Percentiles rank a stretch among this genome's conserved stretches.
These are phyloP conservation scores for Bertia moriformis DNA, from an alignment of 2,329 filamentous ascomycete genomes.

Conservation along the genomic window DNA sequence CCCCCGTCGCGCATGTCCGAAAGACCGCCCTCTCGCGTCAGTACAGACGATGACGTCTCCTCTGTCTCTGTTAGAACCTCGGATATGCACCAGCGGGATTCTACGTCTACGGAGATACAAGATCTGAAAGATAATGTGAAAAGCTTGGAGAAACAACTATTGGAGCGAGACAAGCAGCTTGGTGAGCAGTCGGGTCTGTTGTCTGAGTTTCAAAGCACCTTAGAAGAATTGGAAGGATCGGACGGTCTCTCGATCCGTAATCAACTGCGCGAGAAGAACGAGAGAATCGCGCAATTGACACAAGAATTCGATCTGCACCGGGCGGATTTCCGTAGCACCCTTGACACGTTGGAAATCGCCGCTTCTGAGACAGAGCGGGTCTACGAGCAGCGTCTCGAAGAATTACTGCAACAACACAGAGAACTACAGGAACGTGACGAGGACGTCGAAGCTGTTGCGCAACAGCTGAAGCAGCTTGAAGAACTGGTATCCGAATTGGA, in stretches of 20 bases:
- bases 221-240: constrained; percentile 17
- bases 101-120: not conserved
- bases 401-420: constrained; percentile 42
- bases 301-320: constrained; percentile 54
- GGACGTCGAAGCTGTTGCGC: constrained; percentile 51
- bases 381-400: constrained; percentile 51
- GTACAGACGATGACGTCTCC: not conserved
- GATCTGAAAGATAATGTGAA: constrained; percentile 30
- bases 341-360: constrained; percentile 54
- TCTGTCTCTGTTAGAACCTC: not conserved
- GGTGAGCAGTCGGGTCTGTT: constrained; percentile 46
- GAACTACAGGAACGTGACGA: constrained; percentile 45
- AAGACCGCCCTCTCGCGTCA: not conserved
- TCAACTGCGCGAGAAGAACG: constrained; percentile 51
- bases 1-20: not conserved
- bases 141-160: constrained; percentile 34
- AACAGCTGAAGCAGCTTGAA: constrained; percentile 53
- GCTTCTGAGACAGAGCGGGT: constrained; percentile 54
- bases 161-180: constrained; percentile 46
- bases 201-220: constrained; percentile 30
- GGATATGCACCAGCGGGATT: not conserved
- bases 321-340: constrained; percentile 53
- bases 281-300: constrained; percentile 49
- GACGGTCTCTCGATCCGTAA: constrained; percentile 42
- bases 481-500: constrained; percentile 56